Evolutionary conservation across 2,329 filamentous ascomycete genomes (phyloP), one percentile per base, ranked within the genome.

Genomic region (Alternaria gansuensis): DNA sequence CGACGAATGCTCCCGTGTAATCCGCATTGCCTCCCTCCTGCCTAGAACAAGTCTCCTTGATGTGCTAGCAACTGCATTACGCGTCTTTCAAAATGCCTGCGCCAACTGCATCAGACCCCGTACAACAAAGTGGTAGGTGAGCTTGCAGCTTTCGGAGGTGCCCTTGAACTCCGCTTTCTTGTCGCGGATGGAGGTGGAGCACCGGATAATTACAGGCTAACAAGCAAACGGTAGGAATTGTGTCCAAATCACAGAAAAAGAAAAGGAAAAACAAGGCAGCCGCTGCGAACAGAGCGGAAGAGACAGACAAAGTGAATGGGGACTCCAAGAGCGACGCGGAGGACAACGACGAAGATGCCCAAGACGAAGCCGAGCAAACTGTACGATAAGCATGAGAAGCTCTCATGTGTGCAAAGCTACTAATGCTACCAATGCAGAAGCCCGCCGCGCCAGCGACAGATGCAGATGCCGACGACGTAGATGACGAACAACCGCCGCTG

Each of bases 181-280:
- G 43, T 40, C 40, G 40, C 45, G 33, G 34, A 14, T 36, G 17
- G 40, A 36, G 37, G 11, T 46, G 34, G 26, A 43, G 44, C 54
- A 41, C 40, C 21, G 37, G 36, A 14, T 39, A 54, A 51, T n/a
- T 24, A 24, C 17, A 7, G n/a, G 57, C 72, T 75, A 54, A 75
- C 66, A 17, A 14, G 34, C 5, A 46, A 46, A 40, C 21, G 24
- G 2, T 49, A 77, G 75, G 70, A 26, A 59, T 68, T 31, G 50
- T 69, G 4, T 72, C 74, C 13, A 78, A 78, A 55, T 76, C 72
- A 34, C 77, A 76, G 50, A 78, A 78, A 68, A 78, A 77, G 72
- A 77, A 74, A 70, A 78, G 74, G 46, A 77, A 77, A 70, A 78
- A 76, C 71, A 78, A 78, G 39, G 68, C 56, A 23, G 65, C 51